Base-by-base conservation (phyloP, 164 flowering plant genomes). In the Liriodendron chinense region DNA sequence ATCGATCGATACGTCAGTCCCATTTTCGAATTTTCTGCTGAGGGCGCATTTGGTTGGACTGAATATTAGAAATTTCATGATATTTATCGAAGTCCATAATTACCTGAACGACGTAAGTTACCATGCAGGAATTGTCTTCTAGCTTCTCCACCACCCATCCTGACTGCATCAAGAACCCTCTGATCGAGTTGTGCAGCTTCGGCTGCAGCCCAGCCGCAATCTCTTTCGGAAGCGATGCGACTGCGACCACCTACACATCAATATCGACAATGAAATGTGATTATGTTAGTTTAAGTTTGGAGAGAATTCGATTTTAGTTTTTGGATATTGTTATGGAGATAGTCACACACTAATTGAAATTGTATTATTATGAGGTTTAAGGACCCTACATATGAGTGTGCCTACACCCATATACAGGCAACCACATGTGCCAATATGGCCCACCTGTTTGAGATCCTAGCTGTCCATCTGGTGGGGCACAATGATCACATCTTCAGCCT, bases 131-230 rank as follows among this genome's bases (percentile, higher is more conserved):
- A 78, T 87, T 87, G 68, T 90, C 84, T 16, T 90, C 89, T 69
- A 87, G 84, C 82, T 90, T 89, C 81, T 93, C 98, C 47, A 91
- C 94, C 23, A 91, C 98, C 98, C 98, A 93, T 10, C 98, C 98
- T 22, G 98, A 93, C 78, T 91, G 94, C 76, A 93, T 68, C 79
- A 93, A 73, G 9, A 93, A 78, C 65, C 93, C 98, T 77, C 98
- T 86, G 49, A 91, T 89, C 21, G 91, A 74, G 64, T 93, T 89
- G 48, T 82, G 84, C 70, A 83, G 85, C 85, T 90, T 87, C 16
- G 94, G 98, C 9, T 89, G 90, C 82, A 93, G 75, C 24, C 98
- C 98, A 1, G 91, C 92, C 9, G 98, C 94, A 69, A 93, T 93
- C 82, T 91, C 90, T 72, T 93, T 93, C 7, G 98, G 98, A 76